phyloP scores from a whole-genome alignment of 2,329 filamentous ascomycete species.

The Coniella vitis region DNA sequence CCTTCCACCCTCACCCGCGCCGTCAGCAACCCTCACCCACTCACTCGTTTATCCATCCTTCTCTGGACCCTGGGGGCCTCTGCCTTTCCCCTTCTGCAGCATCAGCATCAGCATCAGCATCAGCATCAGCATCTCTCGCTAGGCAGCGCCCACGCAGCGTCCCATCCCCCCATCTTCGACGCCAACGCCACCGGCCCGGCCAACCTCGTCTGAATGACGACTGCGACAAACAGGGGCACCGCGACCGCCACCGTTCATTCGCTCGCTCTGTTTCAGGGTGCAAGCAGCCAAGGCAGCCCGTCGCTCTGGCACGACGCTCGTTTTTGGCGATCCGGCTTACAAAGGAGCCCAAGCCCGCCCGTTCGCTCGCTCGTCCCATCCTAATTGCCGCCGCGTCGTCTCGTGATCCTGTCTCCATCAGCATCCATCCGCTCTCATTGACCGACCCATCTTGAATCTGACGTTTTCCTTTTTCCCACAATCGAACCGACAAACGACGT shows the following conservation, averaged over 20 bases:
- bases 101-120: no score
- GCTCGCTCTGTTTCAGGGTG: conserved; percentile 7
- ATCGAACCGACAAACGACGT: no score
- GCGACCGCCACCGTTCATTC: conserved; percentile 2
- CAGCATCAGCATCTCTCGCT: background rate
- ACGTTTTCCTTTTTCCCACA: background rate
- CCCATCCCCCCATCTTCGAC: background rate
- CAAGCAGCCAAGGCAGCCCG: conserved; percentile 5
- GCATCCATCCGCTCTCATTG: background rate
- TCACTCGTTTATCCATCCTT: no score
- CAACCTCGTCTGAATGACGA: conserved; percentile 11
- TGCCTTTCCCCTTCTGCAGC: no score
- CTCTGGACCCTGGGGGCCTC: no score
- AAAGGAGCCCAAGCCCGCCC: background rate
- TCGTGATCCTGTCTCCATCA: background rate
- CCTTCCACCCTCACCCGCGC: no score
- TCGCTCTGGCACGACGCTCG: no score
- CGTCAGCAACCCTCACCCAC: no score
- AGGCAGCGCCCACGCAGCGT: background rate
- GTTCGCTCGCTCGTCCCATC: conserved; percentile 1
- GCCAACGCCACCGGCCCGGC: background rate
- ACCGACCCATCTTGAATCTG: background rate
- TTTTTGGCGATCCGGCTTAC: no score
- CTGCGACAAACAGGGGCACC: conserved; percentile 8
- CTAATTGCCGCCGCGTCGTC: background rate